Conservation (phyloP, 1,284 basidiomycete species). For the Naganishia cerealis region DNA sequence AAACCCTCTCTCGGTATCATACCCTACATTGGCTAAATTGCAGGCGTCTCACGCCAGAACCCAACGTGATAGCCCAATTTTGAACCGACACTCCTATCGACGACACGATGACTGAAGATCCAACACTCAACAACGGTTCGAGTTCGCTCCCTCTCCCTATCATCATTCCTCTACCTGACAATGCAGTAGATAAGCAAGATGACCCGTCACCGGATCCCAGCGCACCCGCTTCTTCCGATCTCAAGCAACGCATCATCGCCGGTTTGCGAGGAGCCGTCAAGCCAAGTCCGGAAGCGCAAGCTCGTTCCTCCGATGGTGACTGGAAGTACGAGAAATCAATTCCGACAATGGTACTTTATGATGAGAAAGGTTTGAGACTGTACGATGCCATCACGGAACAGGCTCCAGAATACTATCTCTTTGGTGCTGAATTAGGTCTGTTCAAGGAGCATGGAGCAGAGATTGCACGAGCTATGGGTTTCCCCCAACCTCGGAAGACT, state of each 20-base stretch:
- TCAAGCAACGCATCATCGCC: constrained; percentile 23
- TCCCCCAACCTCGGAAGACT: constrained; percentile 56
- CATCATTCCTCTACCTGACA: constrained; percentile 12
- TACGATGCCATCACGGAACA: constrained; percentile 70
- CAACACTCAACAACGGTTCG: background rate
- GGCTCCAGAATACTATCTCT: constrained; percentile 84
- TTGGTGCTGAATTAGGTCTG: constrained; percentile 60
- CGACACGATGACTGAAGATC: background rate
- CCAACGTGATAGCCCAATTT: background rate
- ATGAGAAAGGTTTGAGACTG: constrained; percentile 69
- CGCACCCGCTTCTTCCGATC: constrained; percentile 9
- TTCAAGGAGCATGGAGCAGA: constrained; percentile 56
- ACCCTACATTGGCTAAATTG: background rate
- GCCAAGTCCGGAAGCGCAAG: background rate
- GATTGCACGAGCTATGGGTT: constrained; percentile 59
- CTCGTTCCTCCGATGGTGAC: constrained; percentile 33
- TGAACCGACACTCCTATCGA: background rate
- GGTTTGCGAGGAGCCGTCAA: constrained; percentile 14
- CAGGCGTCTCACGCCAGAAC: background rate
- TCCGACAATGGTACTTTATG: constrained; percentile 83
- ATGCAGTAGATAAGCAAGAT: background rate
- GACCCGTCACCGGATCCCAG: background rate
- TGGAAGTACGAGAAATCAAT: constrained; percentile 62
- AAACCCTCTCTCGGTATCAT: background rate
- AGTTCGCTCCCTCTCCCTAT: background rate